A percentile compares a stretch with the other conserved stretches of the same genome.
These are phyloP conservation scores for Beauveria rudraprayagi DNA, from an alignment of 2,329 filamentous ascomycete species.

Conservation along the genomic window DNA sequence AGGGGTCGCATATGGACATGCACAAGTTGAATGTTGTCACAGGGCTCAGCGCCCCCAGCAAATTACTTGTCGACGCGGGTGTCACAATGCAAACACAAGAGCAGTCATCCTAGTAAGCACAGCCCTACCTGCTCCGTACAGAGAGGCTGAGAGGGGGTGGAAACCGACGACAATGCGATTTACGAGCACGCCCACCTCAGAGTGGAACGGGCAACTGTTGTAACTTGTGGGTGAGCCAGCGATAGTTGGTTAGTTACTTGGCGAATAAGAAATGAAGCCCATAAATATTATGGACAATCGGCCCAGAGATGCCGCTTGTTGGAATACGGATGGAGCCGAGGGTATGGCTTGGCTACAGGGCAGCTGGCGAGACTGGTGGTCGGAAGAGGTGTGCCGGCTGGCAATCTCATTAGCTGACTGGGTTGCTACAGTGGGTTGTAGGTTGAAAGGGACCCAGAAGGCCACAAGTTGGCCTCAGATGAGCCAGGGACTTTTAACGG, in stretches of 20 bases:
- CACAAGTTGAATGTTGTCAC: background rate
- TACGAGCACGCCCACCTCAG: background rate
- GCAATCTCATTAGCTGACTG: background rate
- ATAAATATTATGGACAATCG: conserved; percentile 5
- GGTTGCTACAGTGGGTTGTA: too few species aligned
- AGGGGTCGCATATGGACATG: conserved; percentile 3
- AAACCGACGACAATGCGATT: background rate
- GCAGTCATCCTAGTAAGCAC: conserved; percentile 4
- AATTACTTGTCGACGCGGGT: background rate
- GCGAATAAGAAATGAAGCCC: background rate
- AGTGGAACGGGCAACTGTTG: background rate
- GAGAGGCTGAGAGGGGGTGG: conserved; percentile 3
- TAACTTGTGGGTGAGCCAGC: too few species aligned
- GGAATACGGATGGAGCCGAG: conserved; percentile 9
- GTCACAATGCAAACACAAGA: background rate
- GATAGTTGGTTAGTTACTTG: too few species aligned
- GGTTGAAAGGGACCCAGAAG: background rate
- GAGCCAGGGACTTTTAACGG: conserved; percentile 5
- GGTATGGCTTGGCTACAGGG: conserved; percentile 8
- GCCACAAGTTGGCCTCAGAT: background rate
- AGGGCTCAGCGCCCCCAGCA: background rate
- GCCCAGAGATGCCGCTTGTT: conserved; percentile 4
- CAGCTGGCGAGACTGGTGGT: background rate
- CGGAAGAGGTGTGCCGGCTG: conserved; percentile 3
- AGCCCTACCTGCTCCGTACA: conserved; percentile 1